These are phyloP conservation scores for Trichoderma oligosporum DNA, from an alignment of 2,329 filamentous ascomycete genomes.

Conservation along the genomic window DNA sequence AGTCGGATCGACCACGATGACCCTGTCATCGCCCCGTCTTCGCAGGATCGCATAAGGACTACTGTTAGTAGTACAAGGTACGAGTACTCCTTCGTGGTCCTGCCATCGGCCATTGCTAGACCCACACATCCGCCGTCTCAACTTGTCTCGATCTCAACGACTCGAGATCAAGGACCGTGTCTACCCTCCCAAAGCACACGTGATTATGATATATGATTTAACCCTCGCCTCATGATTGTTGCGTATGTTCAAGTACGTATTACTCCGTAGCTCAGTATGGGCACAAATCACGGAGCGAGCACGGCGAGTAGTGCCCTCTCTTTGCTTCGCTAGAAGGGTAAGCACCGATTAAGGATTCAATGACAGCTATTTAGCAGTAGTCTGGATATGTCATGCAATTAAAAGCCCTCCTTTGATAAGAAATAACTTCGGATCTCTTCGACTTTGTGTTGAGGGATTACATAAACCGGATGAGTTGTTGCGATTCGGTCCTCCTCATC, in stretches of 20 bases:
- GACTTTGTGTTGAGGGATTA: constrained; percentile 69
- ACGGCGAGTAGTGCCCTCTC: background rate
- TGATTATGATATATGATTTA: background rate
- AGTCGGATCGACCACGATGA: constrained; percentile 1
- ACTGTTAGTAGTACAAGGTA: background rate
- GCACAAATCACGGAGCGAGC: background rate
- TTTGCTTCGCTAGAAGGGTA: background rate
- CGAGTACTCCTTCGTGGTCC: background rate
- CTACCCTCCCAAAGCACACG: background rate
- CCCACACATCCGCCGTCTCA: background rate
- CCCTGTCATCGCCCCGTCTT: constrained; percentile 5
- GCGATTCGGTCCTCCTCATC: constrained; percentile 66
- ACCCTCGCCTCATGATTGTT: constrained; percentile 1
- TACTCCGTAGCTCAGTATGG: background rate
- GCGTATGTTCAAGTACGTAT: background rate
- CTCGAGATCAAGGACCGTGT: background rate
- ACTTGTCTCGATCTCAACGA: background rate
- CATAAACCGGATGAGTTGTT: constrained; percentile 78
- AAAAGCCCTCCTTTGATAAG: constrained; percentile 55
- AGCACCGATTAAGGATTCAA: background rate
- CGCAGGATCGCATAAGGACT: constrained; percentile 9
- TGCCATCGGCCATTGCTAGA: background rate
- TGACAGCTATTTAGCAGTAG: background rate
- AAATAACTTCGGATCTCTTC: constrained; percentile 64
- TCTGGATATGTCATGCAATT: constrained; percentile 22